Base-by-base conservation (phyloP, 1,284 basidiomycete species). In the Wallemia hederae region DNA sequence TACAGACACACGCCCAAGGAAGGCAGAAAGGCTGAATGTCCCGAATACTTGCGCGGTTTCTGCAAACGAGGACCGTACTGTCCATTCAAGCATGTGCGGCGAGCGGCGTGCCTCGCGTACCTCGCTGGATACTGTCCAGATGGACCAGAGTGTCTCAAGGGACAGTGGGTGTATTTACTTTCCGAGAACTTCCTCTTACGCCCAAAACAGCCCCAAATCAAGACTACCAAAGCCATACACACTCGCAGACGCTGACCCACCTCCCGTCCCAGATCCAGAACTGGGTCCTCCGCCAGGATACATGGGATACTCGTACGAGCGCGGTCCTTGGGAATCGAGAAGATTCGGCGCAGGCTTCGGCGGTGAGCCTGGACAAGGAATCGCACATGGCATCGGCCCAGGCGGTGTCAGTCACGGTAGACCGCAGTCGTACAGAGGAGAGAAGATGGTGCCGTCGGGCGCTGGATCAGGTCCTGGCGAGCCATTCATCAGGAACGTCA, bases 1-100 rank as follows among this genome's bases (percentile, higher is more conserved):
- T 98, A 98, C 70, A 84, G 88, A 25, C 94, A 99, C 72, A 88
- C 91, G n/a, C 90, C 88, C 66, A 81, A 82, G 66, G 82, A 90
- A 26, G 56, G 56, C 25, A 3, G 56, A 5, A 64, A 70, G 19
- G 63, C 69, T 33, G 89, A 96, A 69, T 99, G 94, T 69, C 88
- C 90, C 59, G 86, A 91, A 70, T 98, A 94, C 70, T 84, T 85
- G 64, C 76, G 94, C 63, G 94, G 94, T 0, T 99, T 98, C 70
- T 99, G 94, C 71, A 83, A 81, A 68, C 75, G 88, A 62, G 90
- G 92, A 14, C 89, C 91, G 0, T 73, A 72, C 22, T 99, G 94
- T 69, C 82, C 86, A 2, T 79, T 91, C 61, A 91, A 94, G 72
- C 94, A 99, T 71, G 81, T 96, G 31, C 79, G 90, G 59, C 78